Conservation (phyloP, 2,329 filamentous ascomycete genomes). For the Plenodomus lindquistii region DNA sequence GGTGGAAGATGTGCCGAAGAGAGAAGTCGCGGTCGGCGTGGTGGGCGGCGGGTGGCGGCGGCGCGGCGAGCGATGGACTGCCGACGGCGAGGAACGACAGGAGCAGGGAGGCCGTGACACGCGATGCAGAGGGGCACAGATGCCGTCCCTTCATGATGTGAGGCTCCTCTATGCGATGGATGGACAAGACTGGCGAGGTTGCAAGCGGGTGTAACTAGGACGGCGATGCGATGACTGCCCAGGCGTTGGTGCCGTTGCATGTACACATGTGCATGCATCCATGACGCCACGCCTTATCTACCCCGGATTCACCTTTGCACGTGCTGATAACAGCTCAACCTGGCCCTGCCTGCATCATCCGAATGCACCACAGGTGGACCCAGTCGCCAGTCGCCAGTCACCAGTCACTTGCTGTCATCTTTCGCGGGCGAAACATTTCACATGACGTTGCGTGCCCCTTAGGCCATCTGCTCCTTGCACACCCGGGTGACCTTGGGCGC, state of each 20-base stretch:
- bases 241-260: background rate
- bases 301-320: background rate
- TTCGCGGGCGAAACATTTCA: background rate
- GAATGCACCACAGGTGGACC: background rate
- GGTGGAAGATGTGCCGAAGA: slow-evolving; percentile 89
- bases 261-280: background rate
- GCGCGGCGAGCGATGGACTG: slow-evolving; percentile 40
- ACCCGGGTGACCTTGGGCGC: slow-evolving; percentile 37
- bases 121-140: slow-evolving; percentile 58
- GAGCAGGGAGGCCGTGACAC: slow-evolving; percentile 66
- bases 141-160: slow-evolving; percentile 33
- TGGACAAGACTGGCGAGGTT: background rate
- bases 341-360: background rate
- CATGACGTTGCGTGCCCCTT: background rate
- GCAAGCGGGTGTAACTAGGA: too few species aligned
- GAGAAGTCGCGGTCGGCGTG: slow-evolving; percentile 35
- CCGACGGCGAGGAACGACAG: slow-evolving; percentile 69
- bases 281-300: background rate
- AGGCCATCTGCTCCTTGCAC: background rate
- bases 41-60: slow-evolving; percentile 29
- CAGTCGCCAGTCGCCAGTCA: background rate
- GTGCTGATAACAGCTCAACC: background rate
- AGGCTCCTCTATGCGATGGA: background rate
- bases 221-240: background rate
- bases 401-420: slow-evolving; percentile 2